phyloP scores from a whole-genome alignment of 805 yeast genomes.

The Candida koratica region DNA sequence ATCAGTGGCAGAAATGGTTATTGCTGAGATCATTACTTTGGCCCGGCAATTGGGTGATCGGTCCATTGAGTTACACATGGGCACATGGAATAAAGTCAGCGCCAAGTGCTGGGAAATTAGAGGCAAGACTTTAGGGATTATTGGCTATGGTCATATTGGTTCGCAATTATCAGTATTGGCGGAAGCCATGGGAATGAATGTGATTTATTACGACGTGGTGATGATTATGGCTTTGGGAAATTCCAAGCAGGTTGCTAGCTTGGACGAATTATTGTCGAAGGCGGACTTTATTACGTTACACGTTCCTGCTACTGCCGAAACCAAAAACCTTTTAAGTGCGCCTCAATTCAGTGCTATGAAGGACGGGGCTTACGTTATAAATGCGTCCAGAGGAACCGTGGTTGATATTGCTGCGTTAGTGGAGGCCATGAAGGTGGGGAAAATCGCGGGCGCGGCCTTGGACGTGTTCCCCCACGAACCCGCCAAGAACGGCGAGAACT shows the following conservation, averaged over 20 bases:
- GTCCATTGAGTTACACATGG: slow-evolving; percentile 91
- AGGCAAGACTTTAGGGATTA: slow-evolving; percentile 95
- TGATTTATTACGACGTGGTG: slow-evolving; percentile 82
- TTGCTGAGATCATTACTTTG: slow-evolving; percentile 87
- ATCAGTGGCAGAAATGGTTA: slow-evolving; percentile 96
- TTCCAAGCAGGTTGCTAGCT: slow-evolving; percentile 84
- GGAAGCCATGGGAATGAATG: slow-evolving; percentile 97
- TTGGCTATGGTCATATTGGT: slow-evolving; percentile 98
- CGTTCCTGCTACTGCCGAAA: slow-evolving; percentile 92
- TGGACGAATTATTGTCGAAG: slow-evolving; percentile 72
- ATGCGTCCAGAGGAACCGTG: slow-evolving; percentile 97
- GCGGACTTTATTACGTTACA: slow-evolving; percentile 91
- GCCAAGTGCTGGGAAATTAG: slow-evolving; percentile 98
- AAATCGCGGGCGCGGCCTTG: slow-evolving; percentile 93
- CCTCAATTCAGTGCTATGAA: slow-evolving; percentile 96
- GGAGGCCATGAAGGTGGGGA: slow-evolving; percentile 87
- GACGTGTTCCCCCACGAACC: slow-evolving; percentile 98
- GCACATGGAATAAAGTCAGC: slow-evolving; percentile 96
- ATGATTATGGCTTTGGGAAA: slow-evolving; percentile 97
- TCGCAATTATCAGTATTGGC: slow-evolving; percentile 95
- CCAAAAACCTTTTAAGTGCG: slow-evolving; percentile 81
- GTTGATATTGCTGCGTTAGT: slow-evolving; percentile 93
- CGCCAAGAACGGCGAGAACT: slow-evolving; percentile 86
- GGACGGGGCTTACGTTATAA: slow-evolving; percentile 89
- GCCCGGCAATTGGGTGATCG: slow-evolving; percentile 98